These are phyloP conservation scores for Monosporascus sp. DNA, from an alignment of 2,329 filamentous ascomycete genomes.

Conservation along the genomic window DNA sequence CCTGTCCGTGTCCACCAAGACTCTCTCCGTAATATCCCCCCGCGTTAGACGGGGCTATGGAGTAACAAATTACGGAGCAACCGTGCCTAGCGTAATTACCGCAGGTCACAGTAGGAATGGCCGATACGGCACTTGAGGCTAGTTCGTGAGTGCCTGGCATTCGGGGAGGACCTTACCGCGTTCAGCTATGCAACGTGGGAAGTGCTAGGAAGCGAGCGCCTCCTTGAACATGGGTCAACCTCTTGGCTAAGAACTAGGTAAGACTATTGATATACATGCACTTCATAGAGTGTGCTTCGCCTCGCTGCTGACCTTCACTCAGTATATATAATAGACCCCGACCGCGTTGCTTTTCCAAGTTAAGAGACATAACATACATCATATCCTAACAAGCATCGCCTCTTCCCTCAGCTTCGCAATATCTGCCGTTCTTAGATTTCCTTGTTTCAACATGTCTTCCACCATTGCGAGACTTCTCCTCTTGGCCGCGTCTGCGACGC, in stretches of 20 bases:
- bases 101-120: neutral
- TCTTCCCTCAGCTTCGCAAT: neutral
- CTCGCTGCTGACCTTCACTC: too few relatives aligned
- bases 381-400: neutral
- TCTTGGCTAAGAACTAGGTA: too few relatives aligned
- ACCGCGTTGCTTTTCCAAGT: neutral
- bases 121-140: neutral
- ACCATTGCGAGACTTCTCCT: conserved; percentile 12
- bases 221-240: too few relatives aligned
- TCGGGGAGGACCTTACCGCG: neutral
- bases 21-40: neutral
- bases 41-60: neutral
- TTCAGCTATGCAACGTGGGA: neutral
- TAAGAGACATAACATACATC: too few relatives aligned
- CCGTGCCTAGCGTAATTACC: too few relatives aligned
- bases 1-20: neutral
- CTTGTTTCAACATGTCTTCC: conserved; percentile 11
- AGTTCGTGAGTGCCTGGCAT: neutral
- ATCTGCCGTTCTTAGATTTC: neutral
- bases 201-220: too few relatives aligned
- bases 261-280: too few relatives aligned
- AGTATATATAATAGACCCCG: too few relatives aligned
- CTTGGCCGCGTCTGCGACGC: conserved; percentile 19
- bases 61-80: neutral
- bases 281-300: too few relatives aligned